A percentile compares a stretch with the other conserved stretches of the same genome.
These are phyloP conservation scores for Trichoderma atrobrunneum DNA, from an alignment of 2,329 filamentous ascomycete species.

Conservation along the genomic window DNA sequence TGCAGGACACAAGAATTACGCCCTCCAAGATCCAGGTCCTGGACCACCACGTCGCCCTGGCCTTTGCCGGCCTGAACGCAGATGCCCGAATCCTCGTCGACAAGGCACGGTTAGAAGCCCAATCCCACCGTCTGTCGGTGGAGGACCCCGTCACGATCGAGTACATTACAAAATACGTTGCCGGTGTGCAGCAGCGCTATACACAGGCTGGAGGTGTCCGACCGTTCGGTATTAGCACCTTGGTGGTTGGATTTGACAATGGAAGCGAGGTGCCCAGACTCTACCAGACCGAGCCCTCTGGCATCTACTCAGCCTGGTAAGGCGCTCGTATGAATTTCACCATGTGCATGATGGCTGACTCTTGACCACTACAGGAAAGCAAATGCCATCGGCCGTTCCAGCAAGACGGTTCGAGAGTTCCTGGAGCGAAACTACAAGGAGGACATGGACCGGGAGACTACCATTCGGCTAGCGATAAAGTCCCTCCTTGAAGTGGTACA, in stretches of 20 bases:
- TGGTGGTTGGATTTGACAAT: constrained; percentile 98
- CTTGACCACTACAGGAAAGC: constrained; percentile 71
- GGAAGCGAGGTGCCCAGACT: constrained; percentile 83
- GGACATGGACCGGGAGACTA: constrained; percentile 92
- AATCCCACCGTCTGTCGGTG: constrained; percentile 94
- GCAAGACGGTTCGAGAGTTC: constrained; percentile 98
- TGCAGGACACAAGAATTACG: constrained; percentile 98
- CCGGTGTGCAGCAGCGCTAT: constrained; percentile 96
- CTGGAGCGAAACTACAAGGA: constrained; percentile 98
- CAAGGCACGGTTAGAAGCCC: constrained; percentile 94
- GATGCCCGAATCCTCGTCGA: constrained; percentile 97
- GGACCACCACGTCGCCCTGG: constrained; percentile 93
- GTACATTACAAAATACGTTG: constrained; percentile 99
- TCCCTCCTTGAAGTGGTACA: constrained; percentile 97
- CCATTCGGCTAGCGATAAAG: constrained; percentile 96
- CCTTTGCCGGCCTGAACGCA: constrained; percentile 95
- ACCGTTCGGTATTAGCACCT: constrained; percentile 97
- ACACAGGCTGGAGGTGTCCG: constrained; percentile 97
- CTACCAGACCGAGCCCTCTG: constrained; percentile 98
- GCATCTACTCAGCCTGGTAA: constrained; percentile 98
- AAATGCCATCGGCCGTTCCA: constrained; percentile 95
- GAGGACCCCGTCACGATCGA: constrained; percentile 97
- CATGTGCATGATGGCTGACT: constrained; percentile 19
- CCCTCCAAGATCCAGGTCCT: constrained; percentile 97
- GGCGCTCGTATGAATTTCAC: constrained; percentile 28